Conservation (phyloP, 148 eudicot species). For the Rhododendron griersonianum region DNA sequence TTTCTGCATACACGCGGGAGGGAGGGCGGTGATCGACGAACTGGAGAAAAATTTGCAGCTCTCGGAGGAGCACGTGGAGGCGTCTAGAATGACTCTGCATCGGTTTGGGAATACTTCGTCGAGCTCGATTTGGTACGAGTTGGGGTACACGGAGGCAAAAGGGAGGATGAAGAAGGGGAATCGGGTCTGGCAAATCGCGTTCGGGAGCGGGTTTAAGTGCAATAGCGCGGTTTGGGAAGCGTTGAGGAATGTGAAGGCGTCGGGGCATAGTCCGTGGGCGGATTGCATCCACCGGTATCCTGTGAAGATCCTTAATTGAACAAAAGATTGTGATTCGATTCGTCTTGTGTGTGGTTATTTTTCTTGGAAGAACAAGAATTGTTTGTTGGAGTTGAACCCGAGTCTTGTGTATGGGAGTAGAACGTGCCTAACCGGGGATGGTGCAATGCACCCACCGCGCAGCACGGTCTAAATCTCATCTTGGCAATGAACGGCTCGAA, state of each 20-base stretch:
- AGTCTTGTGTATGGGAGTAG: neutral
- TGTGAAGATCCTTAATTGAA: conserved; percentile 18
- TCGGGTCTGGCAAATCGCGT: conserved; percentile 59
- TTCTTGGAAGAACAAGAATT: neutral
- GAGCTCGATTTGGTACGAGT: conserved; percentile 63
- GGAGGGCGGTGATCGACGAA: conserved; percentile 57
- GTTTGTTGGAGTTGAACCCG: neutral
- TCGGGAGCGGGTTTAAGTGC: conserved; percentile 62
- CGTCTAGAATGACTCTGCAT: conserved; percentile 58
- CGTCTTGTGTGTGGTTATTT: neutral
- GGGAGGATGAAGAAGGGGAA: conserved; percentile 53
- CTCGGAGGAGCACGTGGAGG: conserved; percentile 39
- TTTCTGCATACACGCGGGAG: conserved; percentile 61
- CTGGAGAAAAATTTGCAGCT: conserved; percentile 53
- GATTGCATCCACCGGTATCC: conserved; percentile 57
- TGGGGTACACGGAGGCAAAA: conserved; percentile 56
- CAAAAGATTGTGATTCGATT: neutral
- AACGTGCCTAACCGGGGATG: too few relatives aligned
- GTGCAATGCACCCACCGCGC: too few relatives aligned
- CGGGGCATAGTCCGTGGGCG: conserved; percentile 51
- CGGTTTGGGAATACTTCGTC: conserved; percentile 61
- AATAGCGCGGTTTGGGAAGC: conserved; percentile 65
- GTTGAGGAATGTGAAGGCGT: conserved; percentile 35
- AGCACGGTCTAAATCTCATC: too few relatives aligned
- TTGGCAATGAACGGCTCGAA: too few relatives aligned